phyloP scores from a whole-genome alignment of 2,329 filamentous ascomycete genomes.

The Aureobasidium uvarum region DNA sequence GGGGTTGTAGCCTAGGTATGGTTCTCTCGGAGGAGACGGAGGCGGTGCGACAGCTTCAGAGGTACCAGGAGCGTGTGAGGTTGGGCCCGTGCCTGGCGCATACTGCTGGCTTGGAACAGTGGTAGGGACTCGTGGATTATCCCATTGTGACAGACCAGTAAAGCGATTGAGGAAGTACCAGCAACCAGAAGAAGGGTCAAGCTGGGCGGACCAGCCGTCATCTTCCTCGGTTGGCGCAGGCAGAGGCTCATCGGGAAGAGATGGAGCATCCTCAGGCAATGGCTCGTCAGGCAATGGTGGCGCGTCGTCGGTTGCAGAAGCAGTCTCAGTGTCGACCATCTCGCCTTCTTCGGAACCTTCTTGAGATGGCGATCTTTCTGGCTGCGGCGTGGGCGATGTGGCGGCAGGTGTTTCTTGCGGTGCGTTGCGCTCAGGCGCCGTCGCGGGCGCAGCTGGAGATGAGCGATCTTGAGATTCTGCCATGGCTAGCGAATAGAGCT shows the following conservation, averaged over 20 bases:
- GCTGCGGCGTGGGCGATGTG: neutral
- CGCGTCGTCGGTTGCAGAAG: constrained; percentile 26
- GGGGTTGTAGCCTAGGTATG: constrained; percentile 83
- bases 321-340: constrained; percentile 28
- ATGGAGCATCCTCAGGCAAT: constrained; percentile 32
- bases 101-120: constrained; percentile 9
- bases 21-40: constrained; percentile 36
- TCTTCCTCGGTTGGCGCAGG: constrained; percentile 47
- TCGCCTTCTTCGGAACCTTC: constrained; percentile 29
- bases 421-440: neutral
- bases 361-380: neutral
- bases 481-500: constrained; percentile 12
- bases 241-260: constrained; percentile 53
- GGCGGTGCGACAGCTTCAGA: constrained; percentile 17
- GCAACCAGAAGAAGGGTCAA: constrained; percentile 65
- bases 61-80: constrained; percentile 24
- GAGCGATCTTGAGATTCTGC: constrained; percentile 5
- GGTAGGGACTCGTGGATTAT: constrained; percentile 68
- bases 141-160: constrained; percentile 74
- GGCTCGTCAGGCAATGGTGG: constrained; percentile 32
- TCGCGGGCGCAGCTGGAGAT: neutral
- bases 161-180: constrained; percentile 87
- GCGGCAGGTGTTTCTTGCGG: neutral
- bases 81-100: constrained; percentile 24
- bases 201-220: constrained; percentile 77